These are phyloP conservation scores for Durusdinium trenchii DNA, from an alignment of 73 alveolate species.

Conservation along the genomic window DNA sequence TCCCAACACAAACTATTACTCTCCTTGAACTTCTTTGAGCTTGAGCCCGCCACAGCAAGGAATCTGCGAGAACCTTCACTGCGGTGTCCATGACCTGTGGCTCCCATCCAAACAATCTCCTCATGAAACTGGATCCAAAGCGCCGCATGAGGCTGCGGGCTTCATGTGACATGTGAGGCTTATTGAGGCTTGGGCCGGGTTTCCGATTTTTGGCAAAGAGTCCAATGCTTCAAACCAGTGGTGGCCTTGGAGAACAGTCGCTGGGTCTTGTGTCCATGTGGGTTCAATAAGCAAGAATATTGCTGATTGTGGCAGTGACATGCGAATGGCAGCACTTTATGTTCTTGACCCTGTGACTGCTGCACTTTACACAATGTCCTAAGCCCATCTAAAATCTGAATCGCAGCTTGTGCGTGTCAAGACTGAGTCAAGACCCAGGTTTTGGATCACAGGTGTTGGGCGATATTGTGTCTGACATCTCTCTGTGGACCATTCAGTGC, in stretches of 20 bases:
- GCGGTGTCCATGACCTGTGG: slow-evolving; percentile 56
- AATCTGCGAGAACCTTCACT: slow-evolving; percentile 65
- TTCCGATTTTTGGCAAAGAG: slow-evolving; percentile 33
- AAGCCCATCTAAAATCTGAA: no score
- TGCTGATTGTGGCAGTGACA: neutral
- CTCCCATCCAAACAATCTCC: neutral
- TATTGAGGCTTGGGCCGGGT: slow-evolving; percentile 1
- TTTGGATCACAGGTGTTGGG: no score
- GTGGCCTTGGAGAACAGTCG: slow-evolving; percentile 21
- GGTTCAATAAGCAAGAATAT: neutral
- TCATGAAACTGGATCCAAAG: neutral
- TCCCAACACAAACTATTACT: neutral
- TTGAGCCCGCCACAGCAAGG: slow-evolving; percentile 30
- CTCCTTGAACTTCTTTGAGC: neutral
- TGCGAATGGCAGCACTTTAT: neutral
- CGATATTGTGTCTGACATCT: no score
- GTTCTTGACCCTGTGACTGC: no score
- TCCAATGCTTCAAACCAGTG: slow-evolving; percentile 63
- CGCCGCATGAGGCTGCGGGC: neutral
- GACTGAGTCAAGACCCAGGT: no score
- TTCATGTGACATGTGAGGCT: neutral
- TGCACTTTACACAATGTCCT: no score
- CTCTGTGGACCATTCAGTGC: no score
- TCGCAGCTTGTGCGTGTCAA: no score
- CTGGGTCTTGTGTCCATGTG: neutral